These are phyloP conservation scores for Tricholoma sp. DNA, from an alignment of 768 basidiomycete species.

Conservation along the genomic window DNA sequence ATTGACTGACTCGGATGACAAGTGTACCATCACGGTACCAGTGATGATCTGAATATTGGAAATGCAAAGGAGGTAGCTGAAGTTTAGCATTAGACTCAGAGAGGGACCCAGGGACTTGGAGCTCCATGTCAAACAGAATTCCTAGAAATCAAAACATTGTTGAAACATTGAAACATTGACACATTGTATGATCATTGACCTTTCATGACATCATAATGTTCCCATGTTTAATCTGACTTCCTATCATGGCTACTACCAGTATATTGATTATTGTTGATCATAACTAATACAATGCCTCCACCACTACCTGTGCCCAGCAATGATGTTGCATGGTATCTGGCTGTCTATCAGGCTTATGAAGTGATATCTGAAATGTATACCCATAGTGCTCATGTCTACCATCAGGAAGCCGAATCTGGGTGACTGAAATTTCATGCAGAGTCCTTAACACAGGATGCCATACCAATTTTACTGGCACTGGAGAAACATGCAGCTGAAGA, in stretches of 20 bases:
- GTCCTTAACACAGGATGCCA: not conserved
- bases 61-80: too few species aligned
- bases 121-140: too few species aligned
- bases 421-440: not conserved
- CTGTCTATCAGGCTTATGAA: not conserved
- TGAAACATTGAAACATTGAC: not conserved
- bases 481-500: not conserved
- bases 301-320: conserved; percentile 1
- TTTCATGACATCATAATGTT: too few species aligned
- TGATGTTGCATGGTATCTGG: not conserved
- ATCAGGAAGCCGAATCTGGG: not conserved
- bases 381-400: not conserved
- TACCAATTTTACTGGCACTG: not conserved
- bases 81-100: too few species aligned
- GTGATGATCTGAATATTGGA: too few species aligned
- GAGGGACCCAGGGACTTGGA: too few species aligned
- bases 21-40: not conserved
- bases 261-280: too few species aligned
- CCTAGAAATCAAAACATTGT: too few species aligned
- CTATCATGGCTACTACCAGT: not conserved
- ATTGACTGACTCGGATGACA: too few species aligned
- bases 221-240: too few species aligned
- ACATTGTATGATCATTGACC: too few species aligned
- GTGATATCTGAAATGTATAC: not conserved
- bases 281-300: too few species aligned